Percentiles rank a stretch among this genome's conserved stretches.
Conservation (phyloP, 2,329 filamentous ascomycete genomes). For the Trichophyton simii region DNA sequence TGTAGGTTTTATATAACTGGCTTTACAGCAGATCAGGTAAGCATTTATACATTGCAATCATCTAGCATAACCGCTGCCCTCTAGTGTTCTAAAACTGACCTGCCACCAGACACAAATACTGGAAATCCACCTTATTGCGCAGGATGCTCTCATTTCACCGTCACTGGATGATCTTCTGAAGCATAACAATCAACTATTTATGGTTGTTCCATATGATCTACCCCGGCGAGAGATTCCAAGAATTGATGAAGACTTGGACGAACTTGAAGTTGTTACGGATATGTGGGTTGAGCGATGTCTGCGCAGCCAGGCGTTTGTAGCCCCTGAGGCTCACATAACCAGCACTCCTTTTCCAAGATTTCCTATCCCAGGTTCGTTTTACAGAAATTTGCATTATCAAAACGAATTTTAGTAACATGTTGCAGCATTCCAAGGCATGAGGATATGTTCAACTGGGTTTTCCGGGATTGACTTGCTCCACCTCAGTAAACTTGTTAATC, state of each 20-base stretch:
- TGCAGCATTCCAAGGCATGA: constrained; percentile 53
- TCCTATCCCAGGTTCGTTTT: constrained; percentile 44
- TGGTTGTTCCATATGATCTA: constrained; percentile 30
- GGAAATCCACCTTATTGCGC: constrained; percentile 29
- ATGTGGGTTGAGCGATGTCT: constrained; percentile 90
- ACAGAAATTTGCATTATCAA: background rate
- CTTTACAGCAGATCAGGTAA: constrained; percentile 43
- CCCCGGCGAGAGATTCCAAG: constrained; percentile 24
- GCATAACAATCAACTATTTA: constrained; percentile 23
- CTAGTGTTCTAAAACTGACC: constrained; percentile 3
- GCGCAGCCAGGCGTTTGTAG: constrained; percentile 57
- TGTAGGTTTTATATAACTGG: constrained; percentile 50
- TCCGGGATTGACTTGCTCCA: constrained; percentile 74
- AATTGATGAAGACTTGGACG: constrained; percentile 29
- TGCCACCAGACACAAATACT: constrained; percentile 24
- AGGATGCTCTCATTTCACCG: constrained; percentile 30
- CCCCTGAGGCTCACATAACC: constrained; percentile 57
- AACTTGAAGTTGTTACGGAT: constrained; percentile 56
- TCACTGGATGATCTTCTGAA: constrained; percentile 22
- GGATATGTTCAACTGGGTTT: constrained; percentile 71
- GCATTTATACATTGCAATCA: constrained; percentile 20
- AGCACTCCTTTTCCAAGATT: constrained; percentile 64
- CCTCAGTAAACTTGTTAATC: constrained; percentile 59
- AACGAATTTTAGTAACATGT: background rate
- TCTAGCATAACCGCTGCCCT: background rate